These are phyloP conservation scores for Phylloporus sp. DNA, from an alignment of 768 basidiomycete species.

Conservation along the genomic window DNA sequence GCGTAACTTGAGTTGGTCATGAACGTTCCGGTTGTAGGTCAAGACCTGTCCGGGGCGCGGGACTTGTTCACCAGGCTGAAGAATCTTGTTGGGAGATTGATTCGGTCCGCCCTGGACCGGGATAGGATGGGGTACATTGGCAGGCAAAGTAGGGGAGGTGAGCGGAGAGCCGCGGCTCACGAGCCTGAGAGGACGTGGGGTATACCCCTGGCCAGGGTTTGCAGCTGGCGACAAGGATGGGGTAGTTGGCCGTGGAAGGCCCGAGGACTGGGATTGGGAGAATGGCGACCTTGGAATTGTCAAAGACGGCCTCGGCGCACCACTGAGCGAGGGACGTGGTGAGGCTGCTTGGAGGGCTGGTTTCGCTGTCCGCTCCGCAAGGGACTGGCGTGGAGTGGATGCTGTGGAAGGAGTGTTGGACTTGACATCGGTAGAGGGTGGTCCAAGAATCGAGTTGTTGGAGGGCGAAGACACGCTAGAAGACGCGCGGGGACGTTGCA, in stretches of 20 bases:
- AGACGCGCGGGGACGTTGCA: slow-evolving; percentile 34
- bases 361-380: slow-evolving; percentile 7
- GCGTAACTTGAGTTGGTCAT: slow-evolving; percentile 30
- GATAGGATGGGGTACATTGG: not conserved
- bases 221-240: slow-evolving; percentile 7
- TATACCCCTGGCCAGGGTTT: slow-evolving; percentile 12
- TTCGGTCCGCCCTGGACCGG: slow-evolving; percentile 10
- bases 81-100: slow-evolving; percentile 6
- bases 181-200: slow-evolving; percentile 26
- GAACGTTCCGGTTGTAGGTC: slow-evolving; percentile 33
- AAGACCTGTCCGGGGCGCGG: slow-evolving; percentile 25
- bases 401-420: slow-evolving; percentile 11
- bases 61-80: slow-evolving; percentile 24
- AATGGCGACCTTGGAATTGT: slow-evolving; percentile 26
- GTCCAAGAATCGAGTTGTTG: slow-evolving; percentile 13
- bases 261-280: slow-evolving; percentile 11
- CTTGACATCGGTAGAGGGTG: slow-evolving; percentile 5
- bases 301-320: slow-evolving; percentile 23
- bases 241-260: slow-evolving; percentile 20
- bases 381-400: slow-evolving; percentile 10
- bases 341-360: slow-evolving; percentile 5
- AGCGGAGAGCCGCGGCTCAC: slow-evolving; percentile 17
- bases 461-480: slow-evolving; percentile 29
- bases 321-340: slow-evolving; percentile 17
- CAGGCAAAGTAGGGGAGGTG: not conserved